Evolutionary conservation across 2,329 filamentous ascomycete species (phyloP).

Genomic region (Ophiostoma ulmi): DNA sequence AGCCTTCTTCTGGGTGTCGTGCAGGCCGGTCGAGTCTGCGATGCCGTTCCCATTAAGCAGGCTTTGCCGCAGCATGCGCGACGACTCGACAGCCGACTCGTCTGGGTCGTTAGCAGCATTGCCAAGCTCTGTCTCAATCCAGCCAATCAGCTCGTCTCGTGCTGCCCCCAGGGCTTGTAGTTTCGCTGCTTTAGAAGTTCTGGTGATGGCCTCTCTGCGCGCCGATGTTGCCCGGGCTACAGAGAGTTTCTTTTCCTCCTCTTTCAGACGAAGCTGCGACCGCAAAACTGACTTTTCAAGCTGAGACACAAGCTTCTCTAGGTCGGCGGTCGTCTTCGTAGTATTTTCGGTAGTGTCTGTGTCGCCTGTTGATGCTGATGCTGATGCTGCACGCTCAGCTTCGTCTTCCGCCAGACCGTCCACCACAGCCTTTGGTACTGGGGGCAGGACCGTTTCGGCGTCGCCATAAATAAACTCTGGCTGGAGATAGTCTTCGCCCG

Average conservation of each 20-base stretch:
- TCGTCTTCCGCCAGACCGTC: conserved; percentile 45
- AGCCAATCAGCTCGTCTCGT: conserved; percentile 56
- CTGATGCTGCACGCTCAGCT: conserved; percentile 1
- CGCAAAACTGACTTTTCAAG: conserved; percentile 56
- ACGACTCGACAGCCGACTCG: conserved; percentile 14
- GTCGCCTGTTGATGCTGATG: neutral
- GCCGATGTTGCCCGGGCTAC: conserved; percentile 40
- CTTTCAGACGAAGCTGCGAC: conserved; percentile 52
- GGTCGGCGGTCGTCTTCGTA: conserved; percentile 32
- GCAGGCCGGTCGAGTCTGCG: neutral
- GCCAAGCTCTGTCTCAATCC: conserved; percentile 59
- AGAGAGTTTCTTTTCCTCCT: conserved; percentile 52
- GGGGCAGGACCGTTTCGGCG: conserved; percentile 41
- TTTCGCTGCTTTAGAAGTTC: conserved; percentile 33
- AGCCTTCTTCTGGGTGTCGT: conserved; percentile 22
- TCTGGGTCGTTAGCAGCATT: conserved; percentile 39
- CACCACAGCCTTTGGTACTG: conserved; percentile 49
- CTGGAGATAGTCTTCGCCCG: conserved; percentile 44
- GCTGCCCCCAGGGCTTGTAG: conserved; percentile 52
- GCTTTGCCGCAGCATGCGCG: conserved; percentile 28
- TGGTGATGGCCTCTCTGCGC: conserved; percentile 25
- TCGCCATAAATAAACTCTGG: conserved; percentile 45
- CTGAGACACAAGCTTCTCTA: conserved; percentile 46
- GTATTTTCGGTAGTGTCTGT: neutral
- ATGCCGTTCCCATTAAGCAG: conserved; percentile 19